phyloP scores from a whole-genome alignment of 768 basidiomycete genomes.

The Suillus bovinus region DNA sequence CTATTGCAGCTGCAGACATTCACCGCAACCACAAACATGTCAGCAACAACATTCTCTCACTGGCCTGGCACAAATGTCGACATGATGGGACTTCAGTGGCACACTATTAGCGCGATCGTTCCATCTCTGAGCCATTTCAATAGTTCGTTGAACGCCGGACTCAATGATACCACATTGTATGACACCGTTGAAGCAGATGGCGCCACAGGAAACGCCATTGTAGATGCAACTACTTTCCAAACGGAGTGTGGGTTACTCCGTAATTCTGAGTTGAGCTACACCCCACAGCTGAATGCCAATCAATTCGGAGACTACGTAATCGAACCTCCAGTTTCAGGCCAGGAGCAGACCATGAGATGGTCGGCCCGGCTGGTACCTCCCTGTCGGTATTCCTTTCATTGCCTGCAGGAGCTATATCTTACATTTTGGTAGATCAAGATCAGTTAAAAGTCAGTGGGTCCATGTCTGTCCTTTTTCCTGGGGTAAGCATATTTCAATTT shows the following conservation, averaged over 20 bases:
- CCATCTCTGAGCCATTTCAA: conserved; percentile 5
- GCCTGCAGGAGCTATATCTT: background rate
- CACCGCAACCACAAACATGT: background rate
- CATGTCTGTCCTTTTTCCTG: background rate
- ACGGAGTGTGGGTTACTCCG: conserved; percentile 7
- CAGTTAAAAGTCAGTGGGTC: background rate
- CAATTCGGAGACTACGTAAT: background rate
- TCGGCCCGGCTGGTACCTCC: accelerated
- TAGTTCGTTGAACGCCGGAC: background rate
- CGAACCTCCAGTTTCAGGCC: background rate
- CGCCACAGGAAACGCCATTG: conserved; percentile 8
- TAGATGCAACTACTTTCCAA: conserved; percentile 11
- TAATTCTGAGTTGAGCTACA: background rate
- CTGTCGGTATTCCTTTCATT: conserved; percentile 2
- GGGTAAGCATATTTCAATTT: background rate
- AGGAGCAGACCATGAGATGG: conserved; percentile 9
- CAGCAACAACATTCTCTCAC: background rate
- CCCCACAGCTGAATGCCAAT: background rate
- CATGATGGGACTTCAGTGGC: conserved; percentile 1
- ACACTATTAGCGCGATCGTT: background rate
- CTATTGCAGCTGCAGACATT: conserved; percentile 11
- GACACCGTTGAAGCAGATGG: conserved; percentile 6
- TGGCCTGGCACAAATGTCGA: conserved; percentile 3
- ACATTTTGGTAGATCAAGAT: background rate
- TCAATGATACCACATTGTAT: conserved; percentile 9